Evolutionary conservation across 305 asterid species (phyloP), one percentile per base, ranked within the genome.

Genomic region (Fraxinus sp.): DNA sequence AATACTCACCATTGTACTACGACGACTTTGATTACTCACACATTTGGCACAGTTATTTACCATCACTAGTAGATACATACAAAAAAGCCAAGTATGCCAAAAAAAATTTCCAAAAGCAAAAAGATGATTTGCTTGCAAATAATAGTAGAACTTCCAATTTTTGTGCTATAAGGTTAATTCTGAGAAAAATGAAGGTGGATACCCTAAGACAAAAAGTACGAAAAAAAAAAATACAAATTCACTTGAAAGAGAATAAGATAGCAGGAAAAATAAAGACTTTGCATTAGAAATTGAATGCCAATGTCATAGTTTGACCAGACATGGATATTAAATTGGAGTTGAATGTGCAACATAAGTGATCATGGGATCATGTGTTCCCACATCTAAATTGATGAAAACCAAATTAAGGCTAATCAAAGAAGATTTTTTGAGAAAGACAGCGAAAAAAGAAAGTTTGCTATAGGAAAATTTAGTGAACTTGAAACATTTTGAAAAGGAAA

Each of bases 81-180:
- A 39, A 97, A 86, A 91, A 93, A 97, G 80, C 98, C 98, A 76
- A 91, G 87, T 2, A 30, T 30, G 33, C 33, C 33, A 33, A 33
- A 33, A 33, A 33, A 33, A 4, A 88, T 94, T 94, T 91, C 99
- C 99, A 89, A 70, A 73, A 81, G 28, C 33, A n/a, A 76, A 84
- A 39, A 24, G 59, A 78, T 81, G 35, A 71, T 39, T 52, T 22
- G 80, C 44, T 79, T 79, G 82, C 68, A 71, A 74, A 3, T 64
- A 30, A 64, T 32, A 49, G 32, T 14, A 78, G 35, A 39, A 76
- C 41, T 74, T 37, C 55, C 59, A 59, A 28, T 76, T 22, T 33
- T 41, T 59, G 20, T 78, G 41, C 32, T 22, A 33, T 39, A 32
- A 77, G 77, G 77, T 26, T 70, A 33, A 80, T 57, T 57, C 68